Percentiles rank a stretch among this genome's conserved stretches.
Conservation (phyloP, 176 grass and related monocot species). For the Avena atlantica region DNA sequence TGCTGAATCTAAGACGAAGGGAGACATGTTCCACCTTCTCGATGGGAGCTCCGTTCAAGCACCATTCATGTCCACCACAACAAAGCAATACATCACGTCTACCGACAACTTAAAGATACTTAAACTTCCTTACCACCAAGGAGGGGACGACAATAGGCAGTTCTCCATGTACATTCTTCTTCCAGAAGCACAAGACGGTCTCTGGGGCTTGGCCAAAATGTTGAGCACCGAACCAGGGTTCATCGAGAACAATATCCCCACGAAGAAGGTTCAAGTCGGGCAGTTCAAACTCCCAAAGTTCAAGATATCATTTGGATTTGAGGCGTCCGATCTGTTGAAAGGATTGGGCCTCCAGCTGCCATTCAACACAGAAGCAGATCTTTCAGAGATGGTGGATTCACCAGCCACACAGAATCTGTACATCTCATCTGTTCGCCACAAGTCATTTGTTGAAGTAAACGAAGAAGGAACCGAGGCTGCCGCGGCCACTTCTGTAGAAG, state of each 20-base stretch:
- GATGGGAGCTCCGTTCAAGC: slow-evolving; percentile 51
- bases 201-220: slow-evolving; percentile 59
- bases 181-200: slow-evolving; percentile 53
- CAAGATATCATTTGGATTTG: slow-evolving; percentile 73
- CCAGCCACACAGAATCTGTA: slow-evolving; percentile 12
- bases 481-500: slow-evolving; percentile 15
- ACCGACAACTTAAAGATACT: slow-evolving; percentile 60
- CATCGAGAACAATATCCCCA: slow-evolving; percentile 55
- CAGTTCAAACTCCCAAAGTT: slow-evolving; percentile 80
- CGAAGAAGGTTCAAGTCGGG: slow-evolving; percentile 39
- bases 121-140: slow-evolving; percentile 69
- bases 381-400: slow-evolving; percentile 8
- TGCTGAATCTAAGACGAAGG: slow-evolving; percentile 55
- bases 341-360: slow-evolving; percentile 48
- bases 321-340: slow-evolving; percentile 54
- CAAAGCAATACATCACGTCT: slow-evolving; percentile 49
- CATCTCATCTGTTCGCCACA: slow-evolving; percentile 62
- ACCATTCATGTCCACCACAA: slow-evolving; percentile 62
- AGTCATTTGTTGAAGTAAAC: not conserved
- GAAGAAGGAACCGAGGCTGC: slow-evolving; percentile 1
- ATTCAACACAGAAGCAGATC: not conserved
- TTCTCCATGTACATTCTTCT: slow-evolving; percentile 87
- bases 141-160: slow-evolving; percentile 57
- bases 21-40: slow-evolving; percentile 53
- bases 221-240: slow-evolving; percentile 53